Evolutionary conservation across 805 yeast genomes (phyloP), one percentile per base, ranked within the genome.

Genomic region (Monosporozyma servazzii): DNA sequence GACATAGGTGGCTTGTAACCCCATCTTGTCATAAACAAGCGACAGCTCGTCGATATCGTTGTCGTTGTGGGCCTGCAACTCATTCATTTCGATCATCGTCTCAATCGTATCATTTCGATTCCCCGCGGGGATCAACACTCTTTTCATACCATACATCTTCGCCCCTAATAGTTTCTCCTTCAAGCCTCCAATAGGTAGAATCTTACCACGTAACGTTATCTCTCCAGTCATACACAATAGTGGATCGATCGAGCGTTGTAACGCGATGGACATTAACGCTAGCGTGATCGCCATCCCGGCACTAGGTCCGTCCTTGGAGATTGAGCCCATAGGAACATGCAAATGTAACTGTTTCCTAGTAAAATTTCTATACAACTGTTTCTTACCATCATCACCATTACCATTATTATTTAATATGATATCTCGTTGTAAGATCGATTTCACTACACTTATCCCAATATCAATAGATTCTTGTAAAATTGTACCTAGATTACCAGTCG

Each of bases 401-500:
- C n/a, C n/a, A n/a, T n/a, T n/a, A n/a, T n/a, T n/a, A n/a, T n/a
- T n/a, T n/a, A n/a, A n/a, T n/a, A n/a, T n/a, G n/a, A 72, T 46
- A 39, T 70, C 66, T 7, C 53, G 30, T 48, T 71, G 64, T 17
- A 66, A 54, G 3, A 76, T 63, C 3, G 97, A 86, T 69, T 88
- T 90, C 1, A 98, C 95, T 64, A 93, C 84, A 49, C 86, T 79
- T 2, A 91, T 83, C 5, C 93, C 93, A 55, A 89, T 85, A 61
- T 84, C 81, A 27, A 88, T 89, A 53, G 96, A 86, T 71, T 91
- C 99, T 64, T 88, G 88, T 96, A 91, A 89, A 39, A 90, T 96
- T 59, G 89, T 96, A 57, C 96, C 96, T 57, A 93, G 76, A 65
- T 88, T 91, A 57, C 99, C 99, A 2, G 99, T 93, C 47, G 88